phyloP scores from a whole-genome alignment of 352 stramenopile genomes.

The Plasmopara muralis region DNA sequence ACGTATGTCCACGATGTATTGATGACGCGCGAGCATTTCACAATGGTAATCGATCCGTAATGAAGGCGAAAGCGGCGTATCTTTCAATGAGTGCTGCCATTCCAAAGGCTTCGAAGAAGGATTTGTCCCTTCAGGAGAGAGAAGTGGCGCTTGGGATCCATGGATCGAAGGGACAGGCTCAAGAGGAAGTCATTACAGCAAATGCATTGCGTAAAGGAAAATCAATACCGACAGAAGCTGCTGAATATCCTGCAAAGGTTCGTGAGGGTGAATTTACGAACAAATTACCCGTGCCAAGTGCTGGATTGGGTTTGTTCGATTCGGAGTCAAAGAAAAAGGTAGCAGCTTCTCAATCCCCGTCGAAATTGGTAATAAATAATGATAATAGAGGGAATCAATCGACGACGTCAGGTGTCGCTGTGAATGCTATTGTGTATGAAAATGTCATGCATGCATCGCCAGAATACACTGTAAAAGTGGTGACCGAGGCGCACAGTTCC shows the following conservation, averaged over 20 bases:
- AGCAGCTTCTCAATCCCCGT: background rate
- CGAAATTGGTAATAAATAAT: slow-evolving; percentile 3
- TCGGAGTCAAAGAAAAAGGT: slow-evolving; percentile 3
- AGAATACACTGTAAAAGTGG: slow-evolving; percentile 26
- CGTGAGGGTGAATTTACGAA: slow-evolving; percentile 10
- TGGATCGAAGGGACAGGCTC: slow-evolving; percentile 8
- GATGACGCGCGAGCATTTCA: slow-evolving; percentile 68
- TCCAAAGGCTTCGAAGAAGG: slow-evolving; percentile 20
- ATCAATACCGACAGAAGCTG: slow-evolving; percentile 24
- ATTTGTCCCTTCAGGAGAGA: slow-evolving; percentile 18
- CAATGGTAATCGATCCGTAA: slow-evolving; percentile 43
- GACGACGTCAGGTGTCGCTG: slow-evolving; percentile 3
- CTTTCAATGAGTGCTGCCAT: slow-evolving; percentile 28
- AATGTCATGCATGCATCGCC: slow-evolving; percentile 24
- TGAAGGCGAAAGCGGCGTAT: slow-evolving; percentile 41
- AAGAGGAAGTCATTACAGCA: slow-evolving; percentile 6
- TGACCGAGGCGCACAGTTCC: slow-evolving; percentile 25
- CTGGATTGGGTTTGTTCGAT: background rate
- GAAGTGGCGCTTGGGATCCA: slow-evolving; percentile 11
- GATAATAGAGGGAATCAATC: slow-evolving; percentile 5
- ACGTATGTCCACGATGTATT: slow-evolving; percentile 77
- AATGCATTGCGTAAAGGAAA: slow-evolving; percentile 29
- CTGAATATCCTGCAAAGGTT: slow-evolving; percentile 17
- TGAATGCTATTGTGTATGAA: slow-evolving; percentile 7
- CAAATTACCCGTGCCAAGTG: background rate